A percentile compares a stretch with the other conserved stretches of the same genome.
Conservation (phyloP, 2,329 filamentous ascomycete genomes). For the Zymoseptoria crescenta region DNA sequence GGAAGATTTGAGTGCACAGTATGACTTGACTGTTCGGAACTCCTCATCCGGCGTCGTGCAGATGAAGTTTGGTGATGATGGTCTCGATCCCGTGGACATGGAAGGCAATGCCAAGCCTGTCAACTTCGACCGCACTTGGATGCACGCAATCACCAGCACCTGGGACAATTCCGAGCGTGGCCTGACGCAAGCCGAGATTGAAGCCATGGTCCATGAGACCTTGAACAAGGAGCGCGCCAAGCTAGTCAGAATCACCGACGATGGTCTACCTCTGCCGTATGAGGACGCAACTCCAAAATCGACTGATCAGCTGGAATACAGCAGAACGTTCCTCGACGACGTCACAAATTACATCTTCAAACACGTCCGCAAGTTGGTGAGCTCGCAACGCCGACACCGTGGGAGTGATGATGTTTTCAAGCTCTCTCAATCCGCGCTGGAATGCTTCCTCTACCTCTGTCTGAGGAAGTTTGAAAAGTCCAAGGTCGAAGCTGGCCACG, state of each 20-base stretch:
- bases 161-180: slow-evolving; percentile 70
- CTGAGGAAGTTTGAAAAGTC: slow-evolving; percentile 85
- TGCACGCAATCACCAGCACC: slow-evolving; percentile 66
- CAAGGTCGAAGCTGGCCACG: slow-evolving; percentile 87
- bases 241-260: slow-evolving; percentile 35
- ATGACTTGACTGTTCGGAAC: slow-evolving; percentile 90
- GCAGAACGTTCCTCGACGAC: slow-evolving; percentile 70
- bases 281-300: slow-evolving; percentile 41
- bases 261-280: slow-evolving; percentile 50
- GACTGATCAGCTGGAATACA: slow-evolving; percentile 56
- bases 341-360: slow-evolving; percentile 61
- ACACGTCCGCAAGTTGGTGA: slow-evolving; percentile 24
- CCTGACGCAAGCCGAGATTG: slow-evolving; percentile 67
- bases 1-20: slow-evolving; percentile 87
- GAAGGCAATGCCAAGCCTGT: slow-evolving; percentile 89
- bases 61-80: slow-evolving; percentile 95
- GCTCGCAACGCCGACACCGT: slow-evolving; percentile 18
- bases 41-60: slow-evolving; percentile 85
- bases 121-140: slow-evolving; percentile 84
- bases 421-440: slow-evolving; percentile 62
- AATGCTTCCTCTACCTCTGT: slow-evolving; percentile 71
- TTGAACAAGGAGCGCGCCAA: slow-evolving; percentile 61
- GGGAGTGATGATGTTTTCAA: slow-evolving; percentile 62
- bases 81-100: slow-evolving; percentile 95
- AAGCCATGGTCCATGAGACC: slow-evolving; percentile 57